Base-by-base conservation (phyloP, 257 asterid genomes). In the Solanum appendiculatum region DNA sequence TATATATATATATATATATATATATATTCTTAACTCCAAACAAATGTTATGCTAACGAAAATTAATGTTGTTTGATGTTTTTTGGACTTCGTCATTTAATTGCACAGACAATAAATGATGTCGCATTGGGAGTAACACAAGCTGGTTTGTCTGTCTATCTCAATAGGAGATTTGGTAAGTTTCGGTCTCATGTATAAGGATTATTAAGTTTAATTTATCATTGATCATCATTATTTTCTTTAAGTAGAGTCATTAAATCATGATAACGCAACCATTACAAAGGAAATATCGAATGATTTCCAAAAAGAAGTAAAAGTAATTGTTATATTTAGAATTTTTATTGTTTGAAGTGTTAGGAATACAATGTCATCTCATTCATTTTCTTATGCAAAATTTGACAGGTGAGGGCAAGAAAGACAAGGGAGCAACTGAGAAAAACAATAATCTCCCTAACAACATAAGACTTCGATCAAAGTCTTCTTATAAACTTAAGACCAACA, bases 131-230 rank as follows among this genome's bases (percentile, higher is more conserved):
- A 58, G 84, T 89, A 23, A 87, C 87, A 48, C 91, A 91, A 74
- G 91, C 89, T 58, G 93, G 88, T 40, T 84, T 91, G 56, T 91
- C 91, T 77, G 85, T 75, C 8, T 91, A 91, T 80, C 93, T 91
- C 27, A 91, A 88, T n/a, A 78, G 91, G 78, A 87, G 93, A 89
- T 89, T 87, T 72, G 89, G 93, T 89, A 72, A 86, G 84, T 56
- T 64, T 23, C 1, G 10, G 31, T 27, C 34, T 34, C 29, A 39
- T 21, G 34, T 40, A 23, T 77, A 23, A 25, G 31, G 31, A 64
- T 6, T 20, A 74, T 36, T 20, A 54, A 54, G 18, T 21, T 18
- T 74, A n/a, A n/a, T n/a, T n/a, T n/a, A n/a, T n/a, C 10, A 44
- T 11, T 44, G 2, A 37, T 33, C 34, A 33, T 33, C 34, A 33